phyloP scores from a whole-genome alignment of 2,329 filamentous ascomycete species.

The Penicillium thymicola region DNA sequence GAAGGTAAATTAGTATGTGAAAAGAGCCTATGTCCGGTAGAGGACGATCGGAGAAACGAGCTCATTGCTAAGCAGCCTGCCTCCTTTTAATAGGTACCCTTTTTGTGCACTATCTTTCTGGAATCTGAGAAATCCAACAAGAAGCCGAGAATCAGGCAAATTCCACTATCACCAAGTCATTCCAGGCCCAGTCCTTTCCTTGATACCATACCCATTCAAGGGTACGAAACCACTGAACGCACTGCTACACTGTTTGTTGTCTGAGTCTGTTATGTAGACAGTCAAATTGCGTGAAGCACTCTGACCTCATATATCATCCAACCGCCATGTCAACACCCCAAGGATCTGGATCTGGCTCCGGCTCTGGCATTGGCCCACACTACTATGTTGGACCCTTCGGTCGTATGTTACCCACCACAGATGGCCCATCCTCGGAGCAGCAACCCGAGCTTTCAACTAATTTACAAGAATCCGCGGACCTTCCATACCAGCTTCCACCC shows the following conservation, averaged over 20 bases:
- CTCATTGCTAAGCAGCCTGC: slow-evolving; percentile 4
- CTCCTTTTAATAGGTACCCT: neutral
- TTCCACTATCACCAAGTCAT: neutral
- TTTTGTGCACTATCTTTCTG: neutral
- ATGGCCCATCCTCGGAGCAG: slow-evolving; percentile 26
- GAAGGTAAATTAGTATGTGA: neutral
- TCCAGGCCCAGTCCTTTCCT: neutral
- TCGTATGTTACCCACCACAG: slow-evolving; percentile 36
- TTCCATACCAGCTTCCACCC: slow-evolving; percentile 42
- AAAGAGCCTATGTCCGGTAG: neutral
- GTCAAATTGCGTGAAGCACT: slow-evolving; percentile 1
- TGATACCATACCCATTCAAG: neutral
- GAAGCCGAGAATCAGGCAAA: neutral
- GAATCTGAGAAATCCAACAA: neutral
- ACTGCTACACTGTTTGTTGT: neutral
- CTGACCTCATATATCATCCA: slow-evolving; percentile 4
- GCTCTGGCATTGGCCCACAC: slow-evolving; percentile 3
- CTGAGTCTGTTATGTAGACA: slow-evolving; percentile 15
- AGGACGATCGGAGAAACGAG: neutral
- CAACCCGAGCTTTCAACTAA: slow-evolving; percentile 31
- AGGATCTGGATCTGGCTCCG: neutral
- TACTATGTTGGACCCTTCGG: slow-evolving; percentile 41
- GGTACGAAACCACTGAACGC: neutral
- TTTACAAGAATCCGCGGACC: slow-evolving; percentile 30
- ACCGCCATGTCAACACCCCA: slow-evolving; percentile 29